Evolutionary conservation across 2,329 filamentous ascomycete genomes (phyloP), one percentile per base, ranked within the genome.

Genomic region (Lojkania enalia): DNA sequence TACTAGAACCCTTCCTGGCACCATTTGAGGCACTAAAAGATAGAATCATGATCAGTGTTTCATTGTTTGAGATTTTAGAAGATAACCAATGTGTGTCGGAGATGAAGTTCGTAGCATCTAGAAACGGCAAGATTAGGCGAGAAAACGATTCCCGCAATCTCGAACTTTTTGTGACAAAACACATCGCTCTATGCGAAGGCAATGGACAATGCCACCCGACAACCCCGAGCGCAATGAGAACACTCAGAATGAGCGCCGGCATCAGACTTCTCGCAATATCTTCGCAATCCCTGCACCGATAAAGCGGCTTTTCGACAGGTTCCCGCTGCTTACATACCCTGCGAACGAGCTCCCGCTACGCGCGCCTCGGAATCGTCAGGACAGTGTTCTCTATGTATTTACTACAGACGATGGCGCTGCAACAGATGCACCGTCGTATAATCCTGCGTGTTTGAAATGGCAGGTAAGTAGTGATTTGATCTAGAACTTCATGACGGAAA

Each of bases 391-490:
- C 6, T 90, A 90, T 68, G 77, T 96, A 44, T 97, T 96, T 71
- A 80, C 82, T 48, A 82, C 79, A 12, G 74, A 81, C 1, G 73
- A 78, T n/a, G 86, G 83, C 58, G 86, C 84, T 23, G 67, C 70
- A 44, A 64, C 64, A 29, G 84, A 83, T 3, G 72, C 76, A 20
- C 87, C 90, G 19, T 95, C 89, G 54, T 95, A 87, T 73, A 97
- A 97, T 67, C 94, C 94, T 9, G 83, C 85, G 46, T 99, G 94
- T 75, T 77, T 97, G 63, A 96, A 92, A 76, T 97, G 90, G 90
- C 94, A 97, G 87, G 90, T 92, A 60, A 56, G 82, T 69, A 6
- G 21, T 42, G 37, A 14, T 7, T 15, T 35, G 12, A 13, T 12
- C 18, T 33, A 9, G 9, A 11, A 15, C 9, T 9, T 11, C 9